Evolutionary conservation across 352 stramenopile genomes (phyloP).

Genomic region (Globisporangium camurandrum): DNA sequence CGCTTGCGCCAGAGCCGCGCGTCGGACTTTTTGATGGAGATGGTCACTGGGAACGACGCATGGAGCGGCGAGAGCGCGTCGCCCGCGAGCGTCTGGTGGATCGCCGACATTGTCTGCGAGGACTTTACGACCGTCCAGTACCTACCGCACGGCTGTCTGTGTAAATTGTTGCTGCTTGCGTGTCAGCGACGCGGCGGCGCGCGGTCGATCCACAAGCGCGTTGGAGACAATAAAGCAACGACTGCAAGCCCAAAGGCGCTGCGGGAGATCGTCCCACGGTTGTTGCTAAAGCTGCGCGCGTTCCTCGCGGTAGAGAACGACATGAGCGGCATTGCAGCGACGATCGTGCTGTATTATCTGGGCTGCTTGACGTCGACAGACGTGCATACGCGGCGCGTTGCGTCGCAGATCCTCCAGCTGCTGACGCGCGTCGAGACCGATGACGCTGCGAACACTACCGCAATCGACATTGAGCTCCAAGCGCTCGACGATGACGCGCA

Average conservation of each 20-base stretch:
- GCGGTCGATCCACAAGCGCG: too few relatives aligned
- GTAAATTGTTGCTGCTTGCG: constrained; percentile 68
- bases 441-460: constrained; percentile 2
- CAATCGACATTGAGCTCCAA: constrained; percentile 25
- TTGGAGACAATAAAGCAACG: too few relatives aligned
- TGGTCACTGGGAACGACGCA: constrained; percentile 50
- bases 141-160: constrained; percentile 66
- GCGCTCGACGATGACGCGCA: constrained; percentile 8
- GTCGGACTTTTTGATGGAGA: constrained; percentile 84
- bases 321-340: constrained; percentile 23
- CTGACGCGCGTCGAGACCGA: constrained; percentile 35
- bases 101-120: constrained; percentile 83
- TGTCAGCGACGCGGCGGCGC: too few relatives aligned
- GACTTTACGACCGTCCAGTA: constrained; percentile 79
- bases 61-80: constrained; percentile 13
- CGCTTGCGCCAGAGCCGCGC: constrained; percentile 69
- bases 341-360: constrained; percentile 66
- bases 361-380: constrained; percentile 54
- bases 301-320: constrained; percentile 33
- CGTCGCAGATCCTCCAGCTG: constrained; percentile 56
- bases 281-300: constrained; percentile 50
- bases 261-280: constrained; percentile 38
- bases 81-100: constrained; percentile 61
- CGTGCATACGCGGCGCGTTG: constrained; percentile 39
- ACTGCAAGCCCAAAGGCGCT: constrained; percentile 32